Evolutionary conservation across 176 grass and related monocot species (phyloP), one percentile per base, ranked within the genome.

Genomic region (Tuctoria greenei): DNA sequence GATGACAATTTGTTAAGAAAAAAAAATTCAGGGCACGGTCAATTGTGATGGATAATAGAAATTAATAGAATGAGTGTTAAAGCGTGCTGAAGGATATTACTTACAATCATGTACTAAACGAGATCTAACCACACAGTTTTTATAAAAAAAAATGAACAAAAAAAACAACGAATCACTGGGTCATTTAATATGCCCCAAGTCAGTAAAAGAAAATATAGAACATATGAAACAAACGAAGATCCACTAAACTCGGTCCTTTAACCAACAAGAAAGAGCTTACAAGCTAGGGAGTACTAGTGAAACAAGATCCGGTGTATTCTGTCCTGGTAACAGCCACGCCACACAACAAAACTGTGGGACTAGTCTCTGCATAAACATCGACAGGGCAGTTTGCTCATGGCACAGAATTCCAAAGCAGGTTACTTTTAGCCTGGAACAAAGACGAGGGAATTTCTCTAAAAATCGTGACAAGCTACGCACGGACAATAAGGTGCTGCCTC

Each of bases 181-280:
- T 47, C 16, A 14, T 15, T 15, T 16, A 47, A 16, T 47, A 47
- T 15, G 45, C 14, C 45, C 14, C 13, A 47, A 43, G 41, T 43
- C 10, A 81, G 23, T 67, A 35, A 26, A 62, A 27, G 62, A 81
- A 51, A 12, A 57, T 16, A 71, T 36, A 67, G 36, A 39, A 9
- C 1, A 34, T 26, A 49, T 34, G 34, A 5, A 62, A n/a, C 21
- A 9, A 20, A 46, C 8, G 8, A 61, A 11, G 27, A 37, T 23
- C n/a, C 56, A 40, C 43, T 26, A 46, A 16, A 72, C 63, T 18
- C 49, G 15, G 7, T 20, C 20, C 24, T 41, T 34, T 31, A 41
- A 61, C 38, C 43, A 27, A 42, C 3, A 37, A 64, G 17, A 24
- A 52, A 40, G 63, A 6, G 4, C 52, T 43, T 43, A 54, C 4